phyloP scores from a whole-genome alignment of 495 filamentous ascomycete species.

The Pyrenopolyporus hunteri region DNA sequence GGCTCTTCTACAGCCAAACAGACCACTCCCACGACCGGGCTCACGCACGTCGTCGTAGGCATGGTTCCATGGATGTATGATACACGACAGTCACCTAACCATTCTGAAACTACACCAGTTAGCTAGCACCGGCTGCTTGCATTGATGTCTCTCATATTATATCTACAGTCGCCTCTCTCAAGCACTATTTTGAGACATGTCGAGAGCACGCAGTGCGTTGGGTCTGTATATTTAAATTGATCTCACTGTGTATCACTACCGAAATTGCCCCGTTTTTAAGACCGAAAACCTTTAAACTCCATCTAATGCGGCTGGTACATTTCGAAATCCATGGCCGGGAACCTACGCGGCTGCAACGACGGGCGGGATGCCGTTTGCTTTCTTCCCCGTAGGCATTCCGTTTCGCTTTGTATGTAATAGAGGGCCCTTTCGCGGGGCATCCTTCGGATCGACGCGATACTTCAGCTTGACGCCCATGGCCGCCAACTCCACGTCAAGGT shows the following conservation, averaged over 20 bases:
- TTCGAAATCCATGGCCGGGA: neutral
- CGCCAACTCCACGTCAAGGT: slow-evolving; percentile 91
- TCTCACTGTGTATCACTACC: slow-evolving; percentile 23
- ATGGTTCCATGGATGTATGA: slow-evolving; percentile 5
- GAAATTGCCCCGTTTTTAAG: slow-evolving; percentile 9
- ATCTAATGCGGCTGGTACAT: slow-evolving; percentile 15
- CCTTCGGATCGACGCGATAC: slow-evolving; percentile 75
- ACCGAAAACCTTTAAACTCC: slow-evolving; percentile 26
- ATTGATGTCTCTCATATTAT: slow-evolving; percentile 16
- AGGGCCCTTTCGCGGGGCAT: slow-evolving; percentile 52
- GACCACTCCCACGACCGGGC: slow-evolving; percentile 1
- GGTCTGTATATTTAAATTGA: slow-evolving; percentile 12
- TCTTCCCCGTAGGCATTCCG: slow-evolving; percentile 31
- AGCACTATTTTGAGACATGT: slow-evolving; percentile 1
- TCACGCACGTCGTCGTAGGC: neutral
- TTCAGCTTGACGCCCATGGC: slow-evolving; percentile 92
- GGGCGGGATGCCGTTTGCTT: slow-evolving; percentile 30
- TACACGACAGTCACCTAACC: slow-evolving; percentile 16
- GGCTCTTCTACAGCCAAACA: neutral
- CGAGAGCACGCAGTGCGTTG: neutral
- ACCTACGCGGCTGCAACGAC: slow-evolving; percentile 20
- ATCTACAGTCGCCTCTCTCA: neutral
- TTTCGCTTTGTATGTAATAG: slow-evolving; percentile 41
- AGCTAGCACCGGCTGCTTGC: slow-evolving; percentile 26
- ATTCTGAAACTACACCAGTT: slow-evolving; percentile 21